phyloP scores from a whole-genome alignment of 2,329 filamentous ascomycete genomes.

The Waltergamsia citrina region DNA sequence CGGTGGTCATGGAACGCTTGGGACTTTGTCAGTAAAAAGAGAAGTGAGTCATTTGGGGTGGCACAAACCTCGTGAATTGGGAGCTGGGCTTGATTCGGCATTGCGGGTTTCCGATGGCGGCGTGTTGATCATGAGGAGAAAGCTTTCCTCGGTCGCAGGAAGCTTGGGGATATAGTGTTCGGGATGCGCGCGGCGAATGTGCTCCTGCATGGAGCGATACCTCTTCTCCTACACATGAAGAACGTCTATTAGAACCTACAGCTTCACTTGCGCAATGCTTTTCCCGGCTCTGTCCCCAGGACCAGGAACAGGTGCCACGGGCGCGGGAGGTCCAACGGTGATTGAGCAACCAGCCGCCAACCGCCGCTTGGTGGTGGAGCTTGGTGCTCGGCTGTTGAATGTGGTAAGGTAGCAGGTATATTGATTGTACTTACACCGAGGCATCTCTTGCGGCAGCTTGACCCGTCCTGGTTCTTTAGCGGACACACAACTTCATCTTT shows the following conservation, averaged over 20 bases:
- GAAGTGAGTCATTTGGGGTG: slow-evolving; percentile 6
- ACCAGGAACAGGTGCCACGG: background rate
- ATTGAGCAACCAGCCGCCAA: background rate
- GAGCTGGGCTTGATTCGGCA: slow-evolving; percentile 19
- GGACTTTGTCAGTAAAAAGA: slow-evolving; percentile 12
- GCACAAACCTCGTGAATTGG: slow-evolving; percentile 20
- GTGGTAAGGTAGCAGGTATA: background rate
- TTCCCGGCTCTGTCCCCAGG: background rate
- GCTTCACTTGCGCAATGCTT: background rate
- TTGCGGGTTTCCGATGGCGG: slow-evolving; percentile 65
- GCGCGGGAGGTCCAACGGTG: background rate
- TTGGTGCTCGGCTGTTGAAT: background rate
- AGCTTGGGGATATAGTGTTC: slow-evolving; percentile 97
- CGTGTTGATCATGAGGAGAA: slow-evolving; percentile 90
- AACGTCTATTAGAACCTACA: background rate
- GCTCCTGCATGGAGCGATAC: slow-evolving; percentile 98
- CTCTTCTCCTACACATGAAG: slow-evolving; percentile 63
- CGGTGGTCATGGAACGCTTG: slow-evolving; percentile 50
- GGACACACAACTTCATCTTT: slow-evolving; percentile 97
- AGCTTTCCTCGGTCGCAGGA: slow-evolving; percentile 95
- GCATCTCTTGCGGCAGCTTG: slow-evolving; percentile 94
- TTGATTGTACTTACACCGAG: slow-evolving; percentile 70
- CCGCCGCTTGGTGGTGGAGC: background rate
- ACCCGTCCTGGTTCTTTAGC: slow-evolving; percentile 90
- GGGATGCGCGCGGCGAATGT: slow-evolving; percentile 93